These are phyloP conservation scores for Globisporangium abappressorium DNA, from an alignment of 352 stramenopile species.

Conservation along the genomic window DNA sequence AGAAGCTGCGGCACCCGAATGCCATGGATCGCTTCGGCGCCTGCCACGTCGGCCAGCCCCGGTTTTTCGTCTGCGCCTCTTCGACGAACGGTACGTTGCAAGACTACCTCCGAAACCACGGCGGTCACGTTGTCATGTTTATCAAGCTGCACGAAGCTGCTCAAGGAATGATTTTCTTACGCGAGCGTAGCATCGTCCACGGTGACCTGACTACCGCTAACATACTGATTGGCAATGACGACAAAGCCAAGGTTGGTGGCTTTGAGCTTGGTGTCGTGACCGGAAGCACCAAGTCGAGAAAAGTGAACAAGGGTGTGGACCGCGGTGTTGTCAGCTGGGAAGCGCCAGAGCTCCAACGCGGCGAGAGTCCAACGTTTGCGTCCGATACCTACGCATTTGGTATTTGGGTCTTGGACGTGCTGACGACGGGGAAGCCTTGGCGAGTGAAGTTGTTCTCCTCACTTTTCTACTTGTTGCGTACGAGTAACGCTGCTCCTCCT, in stretches of 20 bases:
- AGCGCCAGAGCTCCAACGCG: constrained; percentile 1
- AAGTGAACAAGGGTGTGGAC: not conserved
- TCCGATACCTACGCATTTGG: constrained; percentile 10
- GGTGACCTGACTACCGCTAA: constrained; percentile 2
- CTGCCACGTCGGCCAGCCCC: not conserved
- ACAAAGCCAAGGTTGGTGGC: constrained; percentile 8
- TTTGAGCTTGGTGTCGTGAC: constrained; percentile 1
- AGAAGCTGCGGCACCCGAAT: constrained; percentile 1
- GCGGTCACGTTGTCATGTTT: not conserved
- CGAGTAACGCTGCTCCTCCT: not conserved
- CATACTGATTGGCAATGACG: constrained; percentile 9
- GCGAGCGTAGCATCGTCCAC: constrained; percentile 3
- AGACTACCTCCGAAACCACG: not conserved
- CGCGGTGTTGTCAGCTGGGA: not conserved
- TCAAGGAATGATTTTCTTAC: constrained; percentile 8
- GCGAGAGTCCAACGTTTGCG: not conserved
- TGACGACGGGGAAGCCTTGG: constrained; percentile 6
- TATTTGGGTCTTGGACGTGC: constrained; percentile 7
- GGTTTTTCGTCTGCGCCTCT: constrained; percentile 4
- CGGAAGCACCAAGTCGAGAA: not conserved
- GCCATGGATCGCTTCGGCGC: constrained; percentile 5
- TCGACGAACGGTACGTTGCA: not conserved
- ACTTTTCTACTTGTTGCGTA: constrained; percentile 3
- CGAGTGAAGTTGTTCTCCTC: not conserved
- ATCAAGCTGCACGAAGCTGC: constrained; percentile 14